Base-by-base conservation (phyloP, 2,329 filamentous ascomycete species). In the Xylariaceae sp. region DNA sequence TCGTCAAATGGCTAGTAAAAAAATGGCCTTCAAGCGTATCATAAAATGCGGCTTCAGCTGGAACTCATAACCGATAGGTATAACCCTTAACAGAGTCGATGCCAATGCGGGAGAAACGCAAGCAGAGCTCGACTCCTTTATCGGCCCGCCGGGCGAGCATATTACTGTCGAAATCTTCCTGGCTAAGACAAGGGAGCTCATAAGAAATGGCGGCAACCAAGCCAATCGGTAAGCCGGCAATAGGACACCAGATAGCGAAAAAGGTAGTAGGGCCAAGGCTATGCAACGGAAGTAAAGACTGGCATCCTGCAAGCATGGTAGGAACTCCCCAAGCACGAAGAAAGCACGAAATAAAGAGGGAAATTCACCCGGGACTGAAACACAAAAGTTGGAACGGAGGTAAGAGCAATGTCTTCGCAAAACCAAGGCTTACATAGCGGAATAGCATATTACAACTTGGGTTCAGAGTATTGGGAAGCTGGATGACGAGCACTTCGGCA, bases 201-300 rank as follows among this genome's bases (percentile, higher is more conserved):
- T 67, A 10, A 64, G 64, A 22, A 63, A 66, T 46, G 60, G 58
- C 38, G 64, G 64, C 6, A 49, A 66, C 19, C 11, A 36, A 35
- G 15, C 38, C 30, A 11, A 45, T 45, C n/a, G 58, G 60, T 6
- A 62, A 60, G 62, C 62, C 60, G 1, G 58, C 58, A 40, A 45
- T 64, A 15, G 60, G 58, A 19, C 63, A 62, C 39, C 61, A 61
- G 43, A 48, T 64, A 17, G 47, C n/a, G 38, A 32, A 52, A 51
- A 18, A 55, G 55, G 46, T 47, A 51, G 44, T 60, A 60, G 58
- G 55, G 60, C 1, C 47, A 47, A n/a, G 62, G 60, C 1, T 62
- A 59, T 44, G 57, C 53, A 36, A 64, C 57, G 1, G 62, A 64
- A 44, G 55, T 59, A 38, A 47, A 61, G 18, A 11, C 19, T 10